Conservation (phyloP, 169 alveolate species). For the Eimeria praecox region DNA sequence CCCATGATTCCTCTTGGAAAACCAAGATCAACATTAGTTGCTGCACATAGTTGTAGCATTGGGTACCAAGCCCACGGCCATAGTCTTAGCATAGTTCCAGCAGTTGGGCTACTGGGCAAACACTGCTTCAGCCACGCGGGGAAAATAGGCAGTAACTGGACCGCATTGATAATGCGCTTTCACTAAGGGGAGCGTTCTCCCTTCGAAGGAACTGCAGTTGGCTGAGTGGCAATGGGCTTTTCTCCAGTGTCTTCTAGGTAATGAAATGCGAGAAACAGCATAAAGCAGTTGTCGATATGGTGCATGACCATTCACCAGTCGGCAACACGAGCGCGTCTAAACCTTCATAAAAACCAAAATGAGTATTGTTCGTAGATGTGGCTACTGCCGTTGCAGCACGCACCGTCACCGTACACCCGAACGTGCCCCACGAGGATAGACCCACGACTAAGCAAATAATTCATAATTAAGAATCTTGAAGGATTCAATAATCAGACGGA, state of each 20-base stretch:
- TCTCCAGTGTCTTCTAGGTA: not conserved
- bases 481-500: slow-evolving; percentile 27
- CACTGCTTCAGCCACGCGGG: not conserved
- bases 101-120: not conserved
- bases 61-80: slow-evolving; percentile 21
- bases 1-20: slow-evolving; percentile 63
- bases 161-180: not conserved
- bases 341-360: not conserved
- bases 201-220: not conserved
- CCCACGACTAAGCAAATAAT: slow-evolving; percentile 12
- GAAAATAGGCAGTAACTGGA: not conserved
- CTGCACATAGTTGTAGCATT: slow-evolving; percentile 46
- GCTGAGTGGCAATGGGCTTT: not conserved
- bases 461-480: slow-evolving; percentile 31
- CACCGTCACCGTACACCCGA: slow-evolving; percentile 11
- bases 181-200: not conserved
- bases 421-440: not conserved
- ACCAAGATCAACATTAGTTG: slow-evolving; percentile 10
- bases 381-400: not conserved
- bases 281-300: not conserved
- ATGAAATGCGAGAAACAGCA: not conserved
- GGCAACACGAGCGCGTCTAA: not conserved
- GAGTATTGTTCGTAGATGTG: not conserved
- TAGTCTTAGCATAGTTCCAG: not conserved
- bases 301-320: not conserved